A percentile compares a stretch with the other conserved stretches of the same genome.
Evolutionary conservation across 441 rosid species (phyloP).

Genomic region (Gossypium gossypioides): DNA sequence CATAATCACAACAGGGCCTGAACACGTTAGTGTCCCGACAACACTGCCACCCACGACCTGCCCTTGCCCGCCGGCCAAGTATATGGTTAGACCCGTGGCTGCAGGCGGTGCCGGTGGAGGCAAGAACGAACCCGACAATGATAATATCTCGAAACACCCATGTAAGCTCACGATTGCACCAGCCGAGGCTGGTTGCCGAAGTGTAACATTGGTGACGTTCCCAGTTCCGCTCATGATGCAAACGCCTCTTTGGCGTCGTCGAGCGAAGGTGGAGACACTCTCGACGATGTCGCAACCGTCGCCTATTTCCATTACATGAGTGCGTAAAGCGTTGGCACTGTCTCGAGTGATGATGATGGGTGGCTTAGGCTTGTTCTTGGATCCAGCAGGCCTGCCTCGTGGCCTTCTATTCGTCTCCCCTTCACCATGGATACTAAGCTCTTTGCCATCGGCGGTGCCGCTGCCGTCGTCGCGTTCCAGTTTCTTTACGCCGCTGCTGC

Average conservation of each 20-base stretch:
- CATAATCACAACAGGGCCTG: slow-evolving; percentile 80
- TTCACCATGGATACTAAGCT: slow-evolving; percentile 23
- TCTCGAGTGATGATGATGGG: slow-evolving; percentile 86
- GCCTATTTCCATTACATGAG: slow-evolving; percentile 83
- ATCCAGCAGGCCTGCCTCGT: slow-evolving; percentile 81
- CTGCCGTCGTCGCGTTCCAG: slow-evolving; percentile 47
- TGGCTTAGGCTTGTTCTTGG: slow-evolving; percentile 78
- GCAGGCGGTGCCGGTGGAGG: slow-evolving; percentile 92
- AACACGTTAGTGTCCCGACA: slow-evolving; percentile 62
- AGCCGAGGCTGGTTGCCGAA: slow-evolving; percentile 76
- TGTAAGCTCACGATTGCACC: slow-evolving; percentile 73
- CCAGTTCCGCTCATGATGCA: slow-evolving; percentile 88
- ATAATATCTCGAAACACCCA: slow-evolving; percentile 77
- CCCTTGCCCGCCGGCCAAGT: slow-evolving; percentile 83
- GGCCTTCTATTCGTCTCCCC: slow-evolving; percentile 61
- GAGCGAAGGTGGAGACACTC: slow-evolving; percentile 66
- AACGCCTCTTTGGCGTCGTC: slow-evolving; percentile 72
- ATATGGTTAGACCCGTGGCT: slow-evolving; percentile 75
- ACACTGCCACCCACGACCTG: slow-evolving; percentile 90
- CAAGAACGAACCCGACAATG: slow-evolving; percentile 70
- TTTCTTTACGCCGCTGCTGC: slow-evolving; percentile 48
- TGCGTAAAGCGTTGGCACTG: slow-evolving; percentile 79
- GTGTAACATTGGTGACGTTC: slow-evolving; percentile 69
- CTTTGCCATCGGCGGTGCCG: slow-evolving; percentile 35
- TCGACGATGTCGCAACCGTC: slow-evolving; percentile 84